Conservation (phyloP, 2,329 filamentous ascomycete genomes). For the Aureobasidium musti region DNA sequence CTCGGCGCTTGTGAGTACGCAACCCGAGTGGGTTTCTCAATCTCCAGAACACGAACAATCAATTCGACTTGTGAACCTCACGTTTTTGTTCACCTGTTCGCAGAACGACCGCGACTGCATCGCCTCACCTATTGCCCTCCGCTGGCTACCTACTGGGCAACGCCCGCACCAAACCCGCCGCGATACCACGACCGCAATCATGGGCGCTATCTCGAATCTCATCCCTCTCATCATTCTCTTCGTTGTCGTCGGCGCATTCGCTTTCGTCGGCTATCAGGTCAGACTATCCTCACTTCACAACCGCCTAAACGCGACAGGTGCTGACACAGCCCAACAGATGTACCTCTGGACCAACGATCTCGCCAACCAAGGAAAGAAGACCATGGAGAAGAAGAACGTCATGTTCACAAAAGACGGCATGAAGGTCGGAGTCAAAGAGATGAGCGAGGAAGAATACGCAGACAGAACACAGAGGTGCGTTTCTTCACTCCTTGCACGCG, state of each 20-base stretch:
- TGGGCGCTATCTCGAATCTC: slow-evolving; percentile 53
- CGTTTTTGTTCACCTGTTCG: neutral
- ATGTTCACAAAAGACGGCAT: slow-evolving; percentile 72
- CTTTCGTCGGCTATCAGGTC: slow-evolving; percentile 68
- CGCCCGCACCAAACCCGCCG: neutral
- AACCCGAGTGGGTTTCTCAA: slow-evolving; percentile 10
- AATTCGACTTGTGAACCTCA: neutral
- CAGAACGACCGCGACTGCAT: neutral
- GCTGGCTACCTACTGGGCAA: neutral
- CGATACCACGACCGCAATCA: slow-evolving; percentile 31
- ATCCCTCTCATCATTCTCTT: slow-evolving; percentile 68
- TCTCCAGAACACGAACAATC: slow-evolving; percentile 1
- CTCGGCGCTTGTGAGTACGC: neutral
- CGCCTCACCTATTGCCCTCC: neutral
- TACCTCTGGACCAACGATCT: slow-evolving; percentile 69
- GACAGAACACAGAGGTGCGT: slow-evolving; percentile 66
- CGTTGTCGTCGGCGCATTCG: slow-evolving; percentile 57
- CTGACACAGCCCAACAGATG: slow-evolving; percentile 46
- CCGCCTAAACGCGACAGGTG: neutral
- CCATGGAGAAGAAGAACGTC: slow-evolving; percentile 75
- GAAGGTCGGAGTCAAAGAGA: slow-evolving; percentile 68
- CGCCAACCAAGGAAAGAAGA: slow-evolving; percentile 63
- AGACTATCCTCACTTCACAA: slow-evolving; percentile 14
- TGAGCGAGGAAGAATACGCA: slow-evolving; percentile 69
- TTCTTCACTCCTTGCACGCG: neutral